These are phyloP conservation scores for Calonectria crousiana DNA, from an alignment of 2,329 filamentous ascomycete genomes.

Conservation along the genomic window DNA sequence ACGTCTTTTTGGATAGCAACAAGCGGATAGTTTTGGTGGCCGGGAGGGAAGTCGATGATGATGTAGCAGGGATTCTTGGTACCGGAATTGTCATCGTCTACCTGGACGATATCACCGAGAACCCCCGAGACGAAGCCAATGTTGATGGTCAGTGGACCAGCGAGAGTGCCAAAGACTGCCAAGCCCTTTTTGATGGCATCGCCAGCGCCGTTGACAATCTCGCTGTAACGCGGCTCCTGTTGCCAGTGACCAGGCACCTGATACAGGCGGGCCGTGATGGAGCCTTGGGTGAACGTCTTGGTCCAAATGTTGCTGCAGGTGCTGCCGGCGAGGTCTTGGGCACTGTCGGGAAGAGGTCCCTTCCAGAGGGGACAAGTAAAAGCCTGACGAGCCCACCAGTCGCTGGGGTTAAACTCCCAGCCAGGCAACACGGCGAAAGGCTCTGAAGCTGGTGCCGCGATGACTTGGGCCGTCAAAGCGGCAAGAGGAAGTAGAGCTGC, in stretches of 20 bases:
- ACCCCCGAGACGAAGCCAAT: slow-evolving; percentile 28
- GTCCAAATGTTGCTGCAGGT: slow-evolving; percentile 14
- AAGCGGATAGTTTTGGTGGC: slow-evolving; percentile 11
- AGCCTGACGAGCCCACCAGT: slow-evolving; percentile 2
- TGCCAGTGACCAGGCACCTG: slow-evolving; percentile 28
- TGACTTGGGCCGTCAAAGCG: neutral
- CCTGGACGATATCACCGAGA: slow-evolving; percentile 25
- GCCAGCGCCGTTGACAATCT: slow-evolving; percentile 27
- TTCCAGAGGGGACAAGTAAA: slow-evolving; percentile 28
- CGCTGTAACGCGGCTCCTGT: slow-evolving; percentile 15
- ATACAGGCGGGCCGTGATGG: slow-evolving; percentile 25
- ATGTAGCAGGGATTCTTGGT: slow-evolving; percentile 27
- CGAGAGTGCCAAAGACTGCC: slow-evolving; percentile 1
- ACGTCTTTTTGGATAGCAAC: slow-evolving; percentile 25
- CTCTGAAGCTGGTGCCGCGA: neutral
- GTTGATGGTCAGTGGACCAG: slow-evolving; percentile 26
- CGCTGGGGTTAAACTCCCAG: neutral
- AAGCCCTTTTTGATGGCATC: slow-evolving; percentile 27
- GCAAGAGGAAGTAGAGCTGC: neutral
- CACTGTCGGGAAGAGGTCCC: slow-evolving; percentile 21
- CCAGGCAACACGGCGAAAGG: neutral
- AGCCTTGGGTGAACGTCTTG: slow-evolving; percentile 8
- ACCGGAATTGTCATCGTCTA: slow-evolving; percentile 24
- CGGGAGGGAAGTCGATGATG: slow-evolving; percentile 22
- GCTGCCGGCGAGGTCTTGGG: slow-evolving; percentile 23